Base-by-base conservation (phyloP, 2,329 filamentous ascomycete species). In the Plectosphaerella sp. region DNA sequence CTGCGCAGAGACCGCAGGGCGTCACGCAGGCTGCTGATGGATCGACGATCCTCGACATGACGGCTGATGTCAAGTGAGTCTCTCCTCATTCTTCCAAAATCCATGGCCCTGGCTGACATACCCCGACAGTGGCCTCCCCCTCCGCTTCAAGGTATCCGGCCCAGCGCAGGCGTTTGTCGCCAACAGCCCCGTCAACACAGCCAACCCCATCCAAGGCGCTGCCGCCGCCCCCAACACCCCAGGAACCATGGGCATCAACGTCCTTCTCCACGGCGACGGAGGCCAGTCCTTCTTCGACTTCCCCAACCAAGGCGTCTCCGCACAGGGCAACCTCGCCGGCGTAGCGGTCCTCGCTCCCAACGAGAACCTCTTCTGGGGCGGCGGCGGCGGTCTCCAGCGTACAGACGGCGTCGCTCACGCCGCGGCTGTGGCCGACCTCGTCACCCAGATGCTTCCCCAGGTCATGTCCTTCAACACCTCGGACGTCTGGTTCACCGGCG, bases 191-290 rank as follows among this genome's bases (percentile, higher is more conserved):
- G 74, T 83, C 1, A 61, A 69, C n/a, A 79, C 78, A 36, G 78
- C 60, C 8, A 54, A 63, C 20, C 67, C 64, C 48, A 54, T 43
- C 1, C 58, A 68, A 18, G 60, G 61, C 20, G 61, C 64, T 3
- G 51, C 60, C 16, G 51, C 52, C 2, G 37, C 50, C 33, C 47
- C 55, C 25, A 60, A 60, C 28, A 52, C 60, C 20, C 58, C 57
- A 0, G 72, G 74, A 5, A 56, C 65, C 7, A 65, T 79, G 28
- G 78, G 78, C 48, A 68, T 80, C 7, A 83, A 83, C 58, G 75
- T 84, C 14, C 72, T 84, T 36, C 72, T 84, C 4, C 80, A 84
- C 61, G 80, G 80, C 48, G 80, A 84, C 60, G 80, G 80, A 42
- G 80, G 80, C 7, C 76, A 81, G 58, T 80, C 76, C 12, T 82